phyloP scores from a whole-genome alignment of 805 yeast species.

The Yarrowia osloensis region DNA sequence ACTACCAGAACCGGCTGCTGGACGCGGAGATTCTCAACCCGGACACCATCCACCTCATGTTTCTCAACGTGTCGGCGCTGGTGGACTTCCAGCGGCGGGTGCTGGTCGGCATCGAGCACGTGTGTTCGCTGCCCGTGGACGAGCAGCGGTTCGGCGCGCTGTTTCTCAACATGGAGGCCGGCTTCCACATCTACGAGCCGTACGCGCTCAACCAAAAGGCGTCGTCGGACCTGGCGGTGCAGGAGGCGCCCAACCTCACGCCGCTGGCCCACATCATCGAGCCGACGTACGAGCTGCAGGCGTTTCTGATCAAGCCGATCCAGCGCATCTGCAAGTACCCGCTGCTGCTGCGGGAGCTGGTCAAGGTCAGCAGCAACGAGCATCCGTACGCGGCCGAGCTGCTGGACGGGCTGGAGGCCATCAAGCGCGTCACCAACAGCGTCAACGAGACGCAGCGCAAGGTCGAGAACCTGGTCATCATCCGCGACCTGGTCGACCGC shows the following conservation, averaged over 20 bases:
- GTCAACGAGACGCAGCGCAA: constrained; percentile 94
- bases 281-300: constrained; percentile 85
- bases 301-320: constrained; percentile 88
- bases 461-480: constrained; percentile 76
- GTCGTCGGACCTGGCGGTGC: constrained; percentile 75
- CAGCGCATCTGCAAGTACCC: constrained; percentile 97
- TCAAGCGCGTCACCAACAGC: constrained; percentile 79
- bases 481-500: constrained; percentile 67
- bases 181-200: constrained; percentile 86
- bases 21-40: constrained; percentile 67
- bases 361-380: constrained; percentile 47
- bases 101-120: constrained; percentile 84
- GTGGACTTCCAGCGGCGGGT: constrained; percentile 92
- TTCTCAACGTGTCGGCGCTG: constrained; percentile 81
- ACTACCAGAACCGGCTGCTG: constrained; percentile 68
- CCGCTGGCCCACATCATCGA: constrained; percentile 64
- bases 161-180: constrained; percentile 80
- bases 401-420: constrained; percentile 64
- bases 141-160: constrained; percentile 87
- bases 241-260: constrained; percentile 59
- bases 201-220: constrained; percentile 91
- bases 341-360: constrained; percentile 65
- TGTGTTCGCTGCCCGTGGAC: constrained; percentile 69
- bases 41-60: constrained; percentile 76
- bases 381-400: constrained; percentile 62